phyloP scores from a whole-genome alignment of 164 flowering plant species.

The Magnolia changhungtana region DNA sequence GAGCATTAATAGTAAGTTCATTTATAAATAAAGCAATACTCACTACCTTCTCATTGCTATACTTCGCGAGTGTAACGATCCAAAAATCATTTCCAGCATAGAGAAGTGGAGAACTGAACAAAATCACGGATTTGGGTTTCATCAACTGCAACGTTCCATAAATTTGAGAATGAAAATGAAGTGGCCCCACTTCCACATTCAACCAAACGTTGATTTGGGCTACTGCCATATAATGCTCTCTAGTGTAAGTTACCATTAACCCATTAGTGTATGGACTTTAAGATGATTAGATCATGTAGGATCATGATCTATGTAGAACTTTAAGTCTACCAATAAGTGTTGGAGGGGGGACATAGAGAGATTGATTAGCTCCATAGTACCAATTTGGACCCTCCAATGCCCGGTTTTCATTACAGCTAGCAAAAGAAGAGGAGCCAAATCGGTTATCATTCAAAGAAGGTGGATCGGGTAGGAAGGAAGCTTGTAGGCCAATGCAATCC shows the following conservation, averaged over 20 bases:
- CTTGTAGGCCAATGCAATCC: conserved; percentile 1
- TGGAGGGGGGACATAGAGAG: not conserved
- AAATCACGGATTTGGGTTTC: too few species aligned
- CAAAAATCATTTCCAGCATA: too few species aligned
- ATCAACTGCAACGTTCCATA: too few species aligned
- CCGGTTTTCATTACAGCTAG: not conserved
- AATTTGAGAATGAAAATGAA: too few species aligned
- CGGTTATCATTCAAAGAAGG: not conserved
- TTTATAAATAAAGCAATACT: too few species aligned
- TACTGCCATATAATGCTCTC: too few species aligned
- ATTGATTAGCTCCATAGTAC: not conserved
- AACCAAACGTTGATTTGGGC: too few species aligned
- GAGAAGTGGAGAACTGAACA: too few species aligned
- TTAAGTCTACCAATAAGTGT: not conserved
- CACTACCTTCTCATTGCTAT: too few species aligned
- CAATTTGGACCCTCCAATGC: not conserved
- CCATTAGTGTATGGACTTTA: not conserved
- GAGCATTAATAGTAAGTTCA: too few species aligned
- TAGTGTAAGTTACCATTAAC: not conserved
- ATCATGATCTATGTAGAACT: not conserved
- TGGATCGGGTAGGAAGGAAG: not conserved
- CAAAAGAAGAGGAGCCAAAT: not conserved
- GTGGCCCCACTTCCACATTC: too few species aligned
- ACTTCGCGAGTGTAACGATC: too few species aligned
- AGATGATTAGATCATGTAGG: not conserved